Evolutionary conservation across 495 filamentous ascomycete genomes (phyloP).

Genomic region (Xylaria venustula): DNA sequence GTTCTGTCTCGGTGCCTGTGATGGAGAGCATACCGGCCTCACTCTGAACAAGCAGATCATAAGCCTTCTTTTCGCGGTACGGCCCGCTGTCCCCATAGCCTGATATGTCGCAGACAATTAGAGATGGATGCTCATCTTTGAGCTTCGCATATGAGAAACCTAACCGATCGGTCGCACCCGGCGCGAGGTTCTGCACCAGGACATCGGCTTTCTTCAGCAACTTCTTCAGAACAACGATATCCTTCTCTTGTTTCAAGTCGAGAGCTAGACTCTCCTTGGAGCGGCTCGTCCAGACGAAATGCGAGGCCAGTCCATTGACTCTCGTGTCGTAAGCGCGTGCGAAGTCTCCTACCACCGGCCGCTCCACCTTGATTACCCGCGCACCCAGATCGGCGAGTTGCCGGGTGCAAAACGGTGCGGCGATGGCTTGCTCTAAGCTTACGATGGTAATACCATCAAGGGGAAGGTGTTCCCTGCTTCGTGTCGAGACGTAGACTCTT

Average conservation of each 20-base stretch:
- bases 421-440: slow-evolving; percentile 54
- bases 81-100: slow-evolving; percentile 52
- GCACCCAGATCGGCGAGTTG: slow-evolving; percentile 53
- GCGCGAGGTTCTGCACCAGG: slow-evolving; percentile 52
- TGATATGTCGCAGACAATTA: slow-evolving; percentile 55
- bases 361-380: slow-evolving; percentile 54
- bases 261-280: slow-evolving; percentile 52
- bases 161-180: slow-evolving; percentile 46
- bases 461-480: slow-evolving; percentile 37
- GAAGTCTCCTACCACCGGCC: slow-evolving; percentile 50
- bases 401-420: slow-evolving; percentile 52
- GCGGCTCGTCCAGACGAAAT: slow-evolving; percentile 55
- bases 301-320: slow-evolving; percentile 47
- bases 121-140: slow-evolving; percentile 34
- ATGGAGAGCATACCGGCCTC: slow-evolving; percentile 53
- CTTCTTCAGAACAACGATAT: slow-evolving; percentile 43
- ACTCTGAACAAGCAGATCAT: slow-evolving; percentile 55
- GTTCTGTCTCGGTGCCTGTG: slow-evolving; percentile 46
- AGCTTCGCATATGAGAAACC: slow-evolving; percentile 45
- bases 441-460: slow-evolving; percentile 50
- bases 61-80: slow-evolving; percentile 55
- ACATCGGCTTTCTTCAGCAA: slow-evolving; percentile 48
- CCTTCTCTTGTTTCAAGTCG: slow-evolving; percentile 43
- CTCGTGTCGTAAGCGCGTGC: slow-evolving; percentile 49
- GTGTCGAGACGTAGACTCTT: background rate